Evolutionary conservation across 441 rosid genomes (phyloP), one percentile per base, ranked within the genome.

Genomic region (Populus tomentosa): DNA sequence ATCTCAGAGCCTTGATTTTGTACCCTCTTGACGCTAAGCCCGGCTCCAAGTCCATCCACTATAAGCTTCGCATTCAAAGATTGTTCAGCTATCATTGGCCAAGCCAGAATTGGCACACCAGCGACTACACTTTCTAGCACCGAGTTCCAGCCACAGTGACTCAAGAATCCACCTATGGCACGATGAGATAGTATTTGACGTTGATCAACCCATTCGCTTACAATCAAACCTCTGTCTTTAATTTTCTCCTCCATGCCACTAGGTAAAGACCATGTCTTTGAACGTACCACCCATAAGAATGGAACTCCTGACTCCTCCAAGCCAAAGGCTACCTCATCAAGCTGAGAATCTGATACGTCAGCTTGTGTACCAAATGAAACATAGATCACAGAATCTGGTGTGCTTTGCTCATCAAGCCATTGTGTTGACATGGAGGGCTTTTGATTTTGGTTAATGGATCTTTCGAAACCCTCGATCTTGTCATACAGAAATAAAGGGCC

Each of bases 61-160:
- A 87, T 42, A 14, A 80, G 24, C 73, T 79, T 85, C 0, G 85
- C 87, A 66, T 85, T 87, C 30, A 85, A 28, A 14, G 76, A 28
- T 69, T 87, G 88, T 30, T 87, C 88, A 2, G 82, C 79, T 0
- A 77, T 79, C 80, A 75, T 80, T 0, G 87, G 83, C 88, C 90
- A 87, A 0, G 71, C 80, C 72, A 84, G 32, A 6, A 87, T 32
- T 0, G 90, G 89, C 70, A 85, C 82, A 10, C 84, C 83, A 3
- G 30, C 71, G 4, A 82, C 72, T 67, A 83, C 33, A 67, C 87
- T 79, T 71, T 87, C 89, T 3, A 87, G 61, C 33, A 83, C 80
- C 4, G 88, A 85, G 63, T 85, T 87, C 88, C 88, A 85, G 2
- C 89, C 88, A 26, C 89, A 85, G 2, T 87, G 88, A 35, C 83